Conservation (phyloP, 1,284 basidiomycete genomes). For the Lentinula novae-zelandiae region DNA sequence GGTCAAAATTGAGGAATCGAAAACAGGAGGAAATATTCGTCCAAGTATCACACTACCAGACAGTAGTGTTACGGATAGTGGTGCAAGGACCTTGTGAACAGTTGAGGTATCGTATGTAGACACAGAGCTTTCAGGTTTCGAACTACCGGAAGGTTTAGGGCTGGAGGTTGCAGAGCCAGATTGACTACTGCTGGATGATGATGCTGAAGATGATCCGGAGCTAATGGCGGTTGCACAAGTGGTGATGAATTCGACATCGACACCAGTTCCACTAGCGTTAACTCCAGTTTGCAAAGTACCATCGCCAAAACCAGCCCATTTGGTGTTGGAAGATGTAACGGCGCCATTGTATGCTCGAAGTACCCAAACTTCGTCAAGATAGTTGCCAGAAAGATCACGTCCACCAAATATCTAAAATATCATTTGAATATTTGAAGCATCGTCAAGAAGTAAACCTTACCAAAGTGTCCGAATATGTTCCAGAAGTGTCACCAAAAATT, state of each 20-base stretch:
- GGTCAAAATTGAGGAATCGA: conserved; percentile 21
- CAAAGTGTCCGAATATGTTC: conserved; percentile 63
- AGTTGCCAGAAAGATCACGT: conserved; percentile 57
- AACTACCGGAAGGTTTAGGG: conserved; percentile 9
- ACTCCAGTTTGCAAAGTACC: conserved; percentile 58
- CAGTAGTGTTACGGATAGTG: conserved; percentile 59
- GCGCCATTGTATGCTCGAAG: conserved; percentile 64
- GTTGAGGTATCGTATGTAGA: conserved; percentile 48
- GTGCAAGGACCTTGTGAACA: conserved; percentile 60
- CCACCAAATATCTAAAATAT: conserved; percentile 61
- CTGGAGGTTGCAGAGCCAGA: conserved; percentile 17
- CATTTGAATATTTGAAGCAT: conserved; percentile 2
- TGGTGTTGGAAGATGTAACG: conserved; percentile 46
- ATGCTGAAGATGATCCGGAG: conserved; percentile 20
- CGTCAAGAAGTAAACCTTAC: conserved; percentile 26
- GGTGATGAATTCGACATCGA: conserved; percentile 55
- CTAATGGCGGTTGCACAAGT: conserved; percentile 45
- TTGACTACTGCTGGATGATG: conserved; percentile 22
- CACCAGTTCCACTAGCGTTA: conserved; percentile 63
- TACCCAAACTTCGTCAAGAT: conserved; percentile 73
- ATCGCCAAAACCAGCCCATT: conserved; percentile 61
- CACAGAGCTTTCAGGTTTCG: conserved; percentile 14
- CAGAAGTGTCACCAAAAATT: conserved; percentile 52
- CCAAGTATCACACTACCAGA: conserved; percentile 51
- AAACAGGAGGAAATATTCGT: conserved; percentile 46